Conservation (phyloP, 495 filamentous ascomycete species). For the Aspergillus saccharolyticus region DNA sequence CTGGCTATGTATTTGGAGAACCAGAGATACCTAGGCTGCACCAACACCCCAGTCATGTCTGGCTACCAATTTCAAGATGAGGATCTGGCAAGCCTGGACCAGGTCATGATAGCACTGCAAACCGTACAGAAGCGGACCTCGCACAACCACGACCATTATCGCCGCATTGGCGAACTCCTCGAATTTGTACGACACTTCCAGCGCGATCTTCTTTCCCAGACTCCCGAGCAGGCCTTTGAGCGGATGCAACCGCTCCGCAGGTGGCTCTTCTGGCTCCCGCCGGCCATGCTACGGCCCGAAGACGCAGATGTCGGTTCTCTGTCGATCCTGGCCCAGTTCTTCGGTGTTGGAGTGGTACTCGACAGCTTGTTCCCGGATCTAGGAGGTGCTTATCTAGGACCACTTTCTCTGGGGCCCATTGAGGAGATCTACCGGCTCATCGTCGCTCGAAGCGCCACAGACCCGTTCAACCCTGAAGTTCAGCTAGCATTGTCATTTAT, state of each 20-base stretch:
- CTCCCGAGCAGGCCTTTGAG: conserved; percentile 78
- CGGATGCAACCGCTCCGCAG: conserved; percentile 77
- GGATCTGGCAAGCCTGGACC: conserved; percentile 61
- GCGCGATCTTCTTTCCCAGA: conserved; percentile 64
- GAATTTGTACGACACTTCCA: conserved; percentile 76
- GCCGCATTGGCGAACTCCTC: conserved; percentile 71
- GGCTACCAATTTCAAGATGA: conserved; percentile 47
- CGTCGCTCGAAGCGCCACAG: conserved; percentile 26
- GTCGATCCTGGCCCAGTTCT: conserved; percentile 79
- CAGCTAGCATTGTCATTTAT: conserved; percentile 33
- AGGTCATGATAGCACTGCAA: conserved; percentile 51
- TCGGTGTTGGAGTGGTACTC: conserved; percentile 77
- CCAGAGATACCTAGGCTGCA: conserved; percentile 45
- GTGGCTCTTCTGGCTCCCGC: conserved; percentile 95
- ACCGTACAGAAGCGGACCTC: conserved; percentile 65
- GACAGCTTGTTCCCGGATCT: conserved; percentile 90
- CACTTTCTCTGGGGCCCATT: conserved; percentile 66
- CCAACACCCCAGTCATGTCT: conserved; percentile 49
- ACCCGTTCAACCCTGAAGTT: conserved; percentile 34
- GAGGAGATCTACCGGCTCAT: conserved; percentile 68
- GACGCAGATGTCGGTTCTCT: conserved; percentile 40
- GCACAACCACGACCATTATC: conserved; percentile 67
- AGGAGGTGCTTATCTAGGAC: conserved; percentile 79
- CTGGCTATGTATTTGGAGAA: conserved; percentile 80
- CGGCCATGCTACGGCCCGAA: conserved; percentile 57